These are phyloP conservation scores for Dictyostelium purpureum DNA, from an alignment of 78 protist species.

Conservation along the genomic window DNA sequence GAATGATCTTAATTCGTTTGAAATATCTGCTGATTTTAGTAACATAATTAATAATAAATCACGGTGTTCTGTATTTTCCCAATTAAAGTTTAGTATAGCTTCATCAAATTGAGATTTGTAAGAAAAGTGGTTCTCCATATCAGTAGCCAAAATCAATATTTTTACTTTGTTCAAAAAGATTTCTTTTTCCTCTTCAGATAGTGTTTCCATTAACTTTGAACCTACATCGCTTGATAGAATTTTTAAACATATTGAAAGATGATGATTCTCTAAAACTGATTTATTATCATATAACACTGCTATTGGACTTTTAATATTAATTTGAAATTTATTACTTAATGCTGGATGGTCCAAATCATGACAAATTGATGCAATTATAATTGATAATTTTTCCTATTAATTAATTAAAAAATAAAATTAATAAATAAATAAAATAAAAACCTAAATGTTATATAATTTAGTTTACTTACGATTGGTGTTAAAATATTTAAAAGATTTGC, in stretches of 20 bases:
- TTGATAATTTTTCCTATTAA: slow-evolving; percentile 57
- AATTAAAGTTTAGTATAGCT: neutral
- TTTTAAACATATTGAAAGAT: slow-evolving; percentile 56
- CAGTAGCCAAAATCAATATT: slow-evolving; percentile 65
- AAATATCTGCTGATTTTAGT: slow-evolving; percentile 59
- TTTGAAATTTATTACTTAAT: slow-evolving; percentile 84
- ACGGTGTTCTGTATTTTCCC: slow-evolving; percentile 39
- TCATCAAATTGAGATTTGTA: slow-evolving; percentile 29
- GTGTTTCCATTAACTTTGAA: neutral
- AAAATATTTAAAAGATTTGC: slow-evolving; percentile 39
- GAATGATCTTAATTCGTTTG: slow-evolving; percentile 53
- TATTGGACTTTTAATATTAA: slow-evolving; percentile 76
- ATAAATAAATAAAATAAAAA: neutral
- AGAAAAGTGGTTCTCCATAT: slow-evolving; percentile 60
- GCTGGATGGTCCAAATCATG: slow-evolving; percentile 96
- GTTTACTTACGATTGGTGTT: slow-evolving; percentile 42
- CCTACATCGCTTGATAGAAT: neutral
- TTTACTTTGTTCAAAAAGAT: neutral
- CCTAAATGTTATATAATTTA: neutral
- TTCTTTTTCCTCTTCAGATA: slow-evolving; percentile 13
- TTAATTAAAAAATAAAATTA: neutral
- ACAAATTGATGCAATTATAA: slow-evolving; percentile 85
- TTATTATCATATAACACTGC: slow-evolving; percentile 88
- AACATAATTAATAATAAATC: slow-evolving; percentile 66
- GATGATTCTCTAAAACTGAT: slow-evolving; percentile 92